Percentiles rank a stretch among this genome's conserved stretches.
Conservation (phyloP, 495 filamentous ascomycete species). For the Hypoxylon fuscum region DNA sequence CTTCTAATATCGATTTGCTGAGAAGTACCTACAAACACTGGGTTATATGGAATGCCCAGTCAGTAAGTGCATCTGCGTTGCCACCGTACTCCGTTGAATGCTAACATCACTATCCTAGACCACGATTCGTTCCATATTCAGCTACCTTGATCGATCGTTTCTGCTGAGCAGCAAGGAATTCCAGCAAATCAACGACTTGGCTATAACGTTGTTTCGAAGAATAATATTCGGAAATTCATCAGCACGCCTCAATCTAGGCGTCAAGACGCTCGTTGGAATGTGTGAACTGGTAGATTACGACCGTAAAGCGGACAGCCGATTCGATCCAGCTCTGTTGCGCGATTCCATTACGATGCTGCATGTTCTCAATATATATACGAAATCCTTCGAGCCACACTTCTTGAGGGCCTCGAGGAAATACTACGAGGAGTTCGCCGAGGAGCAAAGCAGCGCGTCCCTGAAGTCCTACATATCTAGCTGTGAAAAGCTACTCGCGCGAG, state of each 20-base stretch:
- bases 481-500: conserved; percentile 70
- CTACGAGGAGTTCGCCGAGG: conserved; percentile 70
- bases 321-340: conserved; percentile 67
- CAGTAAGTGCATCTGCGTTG: conserved; percentile 57
- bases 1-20: conserved; percentile 70
- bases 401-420: conserved; percentile 71
- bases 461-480: conserved; percentile 75
- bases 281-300: conserved; percentile 80
- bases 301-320: conserved; percentile 60
- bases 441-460: conserved; percentile 65
- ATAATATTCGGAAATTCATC: conserved; percentile 60
- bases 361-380: conserved; percentile 78
- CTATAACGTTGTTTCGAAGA: conserved; percentile 65
- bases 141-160: conserved; percentile 90
- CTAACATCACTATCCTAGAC: conserved; percentile 56
- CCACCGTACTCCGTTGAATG: conserved; percentile 3
- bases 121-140: conserved; percentile 84
- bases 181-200: conserved; percentile 65
- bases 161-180: conserved; percentile 69
- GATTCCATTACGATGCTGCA: conserved; percentile 83
- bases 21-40: conserved; percentile 73
- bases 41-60: conserved; percentile 79
- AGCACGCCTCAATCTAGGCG: conserved; percentile 63
- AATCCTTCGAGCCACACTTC: conserved; percentile 79
- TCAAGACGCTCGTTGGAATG: conserved; percentile 71